A percentile compares a stretch with the other conserved stretches of the same genome.
These are phyloP conservation scores for Paramarasmius palmivorus DNA, from an alignment of 1,284 basidiomycete genomes.

Conservation along the genomic window DNA sequence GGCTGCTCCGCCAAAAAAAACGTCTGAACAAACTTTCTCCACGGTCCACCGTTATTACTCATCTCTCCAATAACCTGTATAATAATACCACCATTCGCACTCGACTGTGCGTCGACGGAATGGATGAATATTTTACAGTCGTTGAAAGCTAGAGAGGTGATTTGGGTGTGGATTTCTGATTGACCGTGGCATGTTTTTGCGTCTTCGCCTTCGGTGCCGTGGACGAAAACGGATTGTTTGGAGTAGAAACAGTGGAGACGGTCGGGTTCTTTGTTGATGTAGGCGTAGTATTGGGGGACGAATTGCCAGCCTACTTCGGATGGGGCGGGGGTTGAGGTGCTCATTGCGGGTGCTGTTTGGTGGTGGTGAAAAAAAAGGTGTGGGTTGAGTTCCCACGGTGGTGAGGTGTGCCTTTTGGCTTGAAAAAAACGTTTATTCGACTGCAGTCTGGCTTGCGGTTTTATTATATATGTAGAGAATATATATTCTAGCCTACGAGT, in stretches of 20 bases:
- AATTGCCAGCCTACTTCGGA: constrained; percentile 97
- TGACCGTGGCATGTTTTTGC: constrained; percentile 87
- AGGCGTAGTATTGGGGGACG: constrained; percentile 95
- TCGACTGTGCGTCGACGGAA: constrained; percentile 92
- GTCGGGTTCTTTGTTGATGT: constrained; percentile 96
- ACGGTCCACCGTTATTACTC: constrained; percentile 87
- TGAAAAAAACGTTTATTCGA: too few species aligned
- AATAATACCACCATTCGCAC: constrained; percentile 93
- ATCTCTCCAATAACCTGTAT: constrained; percentile 99
- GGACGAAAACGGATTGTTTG: constrained; percentile 95
- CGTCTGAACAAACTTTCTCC: constrained; percentile 99
- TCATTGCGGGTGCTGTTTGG: constrained; percentile 30
- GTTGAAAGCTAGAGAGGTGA: constrained; percentile 90
- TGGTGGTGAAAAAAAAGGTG: too few species aligned
- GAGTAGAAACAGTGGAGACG: constrained; percentile 99
- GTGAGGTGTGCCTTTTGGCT: too few species aligned
- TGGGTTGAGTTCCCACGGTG: too few species aligned
- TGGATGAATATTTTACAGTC: constrained; percentile 99
- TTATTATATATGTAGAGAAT: too few species aligned
- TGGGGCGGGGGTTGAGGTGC: constrained; percentile 59
- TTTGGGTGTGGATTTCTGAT: constrained; percentile 98
- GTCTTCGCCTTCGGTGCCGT: constrained; percentile 96
- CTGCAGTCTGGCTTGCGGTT: too few species aligned
- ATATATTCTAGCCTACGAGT: too few species aligned
- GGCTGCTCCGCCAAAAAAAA: constrained; percentile 99